These are phyloP conservation scores for Fusarium anthophilum DNA, from an alignment of 2,329 filamentous ascomycete genomes.

Conservation along the genomic window DNA sequence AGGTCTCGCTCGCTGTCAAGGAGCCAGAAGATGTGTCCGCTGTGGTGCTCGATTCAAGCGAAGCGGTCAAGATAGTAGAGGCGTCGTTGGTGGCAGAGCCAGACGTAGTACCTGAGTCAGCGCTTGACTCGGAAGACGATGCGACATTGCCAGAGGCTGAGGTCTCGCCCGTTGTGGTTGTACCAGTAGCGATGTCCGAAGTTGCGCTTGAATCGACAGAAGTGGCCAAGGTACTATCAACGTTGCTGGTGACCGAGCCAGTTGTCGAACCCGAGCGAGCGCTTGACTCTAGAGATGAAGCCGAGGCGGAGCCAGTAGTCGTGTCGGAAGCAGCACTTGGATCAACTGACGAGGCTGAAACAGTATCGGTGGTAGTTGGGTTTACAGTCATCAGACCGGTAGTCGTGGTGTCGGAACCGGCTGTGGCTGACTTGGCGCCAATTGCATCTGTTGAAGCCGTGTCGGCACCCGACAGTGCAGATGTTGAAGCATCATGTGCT, in stretches of 20 bases:
- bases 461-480: neutral
- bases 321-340: neutral
- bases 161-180: neutral
- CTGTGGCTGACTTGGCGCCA: neutral
- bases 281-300: neutral
- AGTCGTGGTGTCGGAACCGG: neutral
- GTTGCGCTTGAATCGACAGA: neutral
- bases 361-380: neutral
- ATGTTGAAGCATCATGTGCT: neutral
- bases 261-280: neutral
- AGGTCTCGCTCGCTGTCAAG: neutral
- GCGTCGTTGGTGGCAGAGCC: neutral
- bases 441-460: neutral
- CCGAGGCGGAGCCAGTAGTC: neutral
- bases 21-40: neutral
- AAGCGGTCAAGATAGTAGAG: neutral
- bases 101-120: neutral
- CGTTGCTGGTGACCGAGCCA: accelerated
- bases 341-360: neutral
- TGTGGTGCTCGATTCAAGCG: neutral
- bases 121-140: neutral
- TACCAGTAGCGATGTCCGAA: neutral
- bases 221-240: neutral
- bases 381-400: neutral
- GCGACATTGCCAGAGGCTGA: neutral